Evolutionary conservation across 805 yeast species (phyloP).

Genomic region (Teunomyces stri): DNA sequence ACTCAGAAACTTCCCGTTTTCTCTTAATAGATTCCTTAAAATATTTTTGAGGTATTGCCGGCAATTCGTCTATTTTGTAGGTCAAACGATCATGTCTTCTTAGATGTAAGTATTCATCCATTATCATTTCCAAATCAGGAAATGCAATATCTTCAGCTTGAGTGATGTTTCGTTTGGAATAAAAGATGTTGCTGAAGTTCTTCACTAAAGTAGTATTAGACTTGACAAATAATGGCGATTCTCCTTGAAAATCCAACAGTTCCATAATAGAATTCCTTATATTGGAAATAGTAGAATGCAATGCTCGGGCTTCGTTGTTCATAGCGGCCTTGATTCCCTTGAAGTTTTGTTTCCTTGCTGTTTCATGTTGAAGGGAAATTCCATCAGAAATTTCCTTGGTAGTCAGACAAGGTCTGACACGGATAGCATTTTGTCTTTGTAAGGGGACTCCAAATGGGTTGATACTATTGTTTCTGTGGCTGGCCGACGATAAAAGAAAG

Average conservation of each 20-base stretch:
- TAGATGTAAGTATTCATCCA: constrained; percentile 7
- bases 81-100: constrained; percentile 1
- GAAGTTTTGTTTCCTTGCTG: neutral
- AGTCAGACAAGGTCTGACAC: constrained; percentile 8
- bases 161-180: neutral
- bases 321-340: constrained; percentile 2
- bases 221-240: constrained; percentile 4
- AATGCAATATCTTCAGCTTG: neutral
- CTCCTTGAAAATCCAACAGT: constrained; percentile 3
- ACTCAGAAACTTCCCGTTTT: neutral
- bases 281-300: constrained; percentile 10
- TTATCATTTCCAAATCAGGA: constrained; percentile 5
- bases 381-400: neutral
- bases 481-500: constrained; percentile 26
- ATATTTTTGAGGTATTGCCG: neutral
- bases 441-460: constrained; percentile 21
- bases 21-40: neutral
- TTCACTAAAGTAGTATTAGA: neutral
- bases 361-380: neutral
- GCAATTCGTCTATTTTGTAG: neutral
- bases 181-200: constrained; percentile 1
- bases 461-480: constrained; percentile 15
- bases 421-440: constrained; percentile 33
- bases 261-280: neutral
- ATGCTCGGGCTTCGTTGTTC: constrained; percentile 11